Evolutionary conservation across 495 filamentous ascomycete species (phyloP).

Genomic region (Lasiosphaeria miniovina): DNA sequence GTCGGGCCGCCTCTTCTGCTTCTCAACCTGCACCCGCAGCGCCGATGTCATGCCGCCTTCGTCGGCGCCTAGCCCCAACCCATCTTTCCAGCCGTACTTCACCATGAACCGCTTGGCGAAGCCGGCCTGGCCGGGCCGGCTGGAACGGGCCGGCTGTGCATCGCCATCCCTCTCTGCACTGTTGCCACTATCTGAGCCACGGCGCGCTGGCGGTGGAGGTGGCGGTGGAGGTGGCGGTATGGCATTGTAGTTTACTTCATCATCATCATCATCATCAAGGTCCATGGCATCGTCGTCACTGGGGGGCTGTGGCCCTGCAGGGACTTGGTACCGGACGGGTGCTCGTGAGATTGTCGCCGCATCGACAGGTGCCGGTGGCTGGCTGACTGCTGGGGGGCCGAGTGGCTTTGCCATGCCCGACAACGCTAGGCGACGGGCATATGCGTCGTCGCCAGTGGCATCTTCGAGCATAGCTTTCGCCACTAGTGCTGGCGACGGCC

Average conservation of each 20-base stretch:
- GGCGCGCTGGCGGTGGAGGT: not conserved
- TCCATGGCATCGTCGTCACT: constrained; percentile 48
- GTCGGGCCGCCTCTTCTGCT: constrained; percentile 72
- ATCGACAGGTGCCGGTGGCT: constrained; percentile 53
- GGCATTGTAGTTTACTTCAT: constrained; percentile 44
- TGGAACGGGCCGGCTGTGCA: constrained; percentile 46
- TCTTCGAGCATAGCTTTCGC: constrained; percentile 48
- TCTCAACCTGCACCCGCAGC: constrained; percentile 77
- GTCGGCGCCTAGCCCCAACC: constrained; percentile 78
- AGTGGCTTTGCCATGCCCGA: constrained; percentile 42
- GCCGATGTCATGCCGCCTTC: constrained; percentile 78
- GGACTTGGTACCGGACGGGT: constrained; percentile 77
- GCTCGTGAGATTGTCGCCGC: constrained; percentile 71
- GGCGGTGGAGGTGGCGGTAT: constrained; percentile 13
- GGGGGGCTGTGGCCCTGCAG: constrained; percentile 46
- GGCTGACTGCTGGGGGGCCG: constrained; percentile 17
- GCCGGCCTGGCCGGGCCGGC: constrained; percentile 71
- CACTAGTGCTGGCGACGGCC: constrained; percentile 5
- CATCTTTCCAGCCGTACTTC: constrained; percentile 90
- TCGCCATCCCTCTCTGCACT: too few relatives aligned
- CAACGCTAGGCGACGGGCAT: constrained; percentile 59
- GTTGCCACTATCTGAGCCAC: not conserved
- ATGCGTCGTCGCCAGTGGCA: constrained; percentile 68
- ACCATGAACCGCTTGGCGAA: constrained; percentile 84
- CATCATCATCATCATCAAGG: constrained; percentile 44